Percentiles rank a stretch among this genome's conserved stretches.
These are phyloP conservation scores for Termitomyces sp. DNA, from an alignment of 768 basidiomycete genomes.

Conservation along the genomic window DNA sequence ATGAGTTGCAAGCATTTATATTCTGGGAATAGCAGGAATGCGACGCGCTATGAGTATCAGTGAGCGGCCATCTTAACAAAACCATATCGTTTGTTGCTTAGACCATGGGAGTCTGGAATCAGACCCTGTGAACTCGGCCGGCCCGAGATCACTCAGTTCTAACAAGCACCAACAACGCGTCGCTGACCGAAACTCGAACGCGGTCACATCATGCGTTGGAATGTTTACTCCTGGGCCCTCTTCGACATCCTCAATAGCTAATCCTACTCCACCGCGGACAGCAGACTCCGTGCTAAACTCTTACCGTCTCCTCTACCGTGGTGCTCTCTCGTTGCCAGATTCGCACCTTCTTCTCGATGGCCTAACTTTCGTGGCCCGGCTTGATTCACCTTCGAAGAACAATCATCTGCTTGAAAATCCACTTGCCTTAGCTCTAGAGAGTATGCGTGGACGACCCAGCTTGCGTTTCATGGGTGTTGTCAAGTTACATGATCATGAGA, in stretches of 20 bases:
- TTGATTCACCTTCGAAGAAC: conserved; percentile 34
- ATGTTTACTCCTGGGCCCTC: conserved; percentile 10
- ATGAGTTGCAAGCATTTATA: too few relatives aligned
- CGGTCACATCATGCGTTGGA: conserved; percentile 17
- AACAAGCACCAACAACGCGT: conserved; percentile 14
- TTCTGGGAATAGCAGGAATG: background rate
- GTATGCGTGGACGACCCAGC: conserved; percentile 70
- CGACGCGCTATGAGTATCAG: background rate
- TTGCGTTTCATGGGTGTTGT: conserved; percentile 54
- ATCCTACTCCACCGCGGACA: conserved; percentile 16
- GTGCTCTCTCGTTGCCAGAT: conserved; percentile 68
- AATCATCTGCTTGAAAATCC: conserved; percentile 56
- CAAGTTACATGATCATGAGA: conserved; percentile 40
- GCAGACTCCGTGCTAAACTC: conserved; percentile 7
- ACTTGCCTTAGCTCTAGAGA: conserved; percentile 68
- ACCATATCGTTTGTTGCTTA: background rate
- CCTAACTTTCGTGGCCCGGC: conserved; percentile 55
- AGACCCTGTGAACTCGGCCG: too few relatives aligned
- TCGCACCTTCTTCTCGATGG: conserved; percentile 71
- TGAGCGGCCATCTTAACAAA: background rate
- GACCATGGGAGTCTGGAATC: too few relatives aligned
- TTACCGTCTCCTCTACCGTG: conserved; percentile 69
- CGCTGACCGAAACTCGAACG: background rate
- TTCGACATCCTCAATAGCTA: conserved; percentile 12
- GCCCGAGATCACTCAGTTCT: background rate